Base-by-base conservation (phyloP, 73 alveolate species). In the Stentor roeselii region DNA sequence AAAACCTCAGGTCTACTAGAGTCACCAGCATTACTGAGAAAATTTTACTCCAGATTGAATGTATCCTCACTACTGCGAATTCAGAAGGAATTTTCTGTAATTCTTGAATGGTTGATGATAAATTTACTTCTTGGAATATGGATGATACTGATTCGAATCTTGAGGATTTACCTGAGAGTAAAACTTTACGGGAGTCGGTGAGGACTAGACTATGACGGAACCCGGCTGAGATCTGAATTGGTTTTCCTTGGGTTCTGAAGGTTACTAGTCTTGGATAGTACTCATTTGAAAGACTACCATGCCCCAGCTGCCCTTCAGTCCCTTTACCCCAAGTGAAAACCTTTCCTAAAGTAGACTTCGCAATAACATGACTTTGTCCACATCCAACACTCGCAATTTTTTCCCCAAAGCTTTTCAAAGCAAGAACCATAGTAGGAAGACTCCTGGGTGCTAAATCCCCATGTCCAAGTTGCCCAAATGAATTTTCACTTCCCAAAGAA, bases 321-420 rank as follows among this genome's bases (percentile, higher is more conserved):
- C 99, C 99, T 92, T 97, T 93, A 3, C 99, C 99, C 99, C 99
- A 97, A 2, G 99, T 95, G 84, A 93, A 97, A 3, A 97, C 96
- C 75, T 95, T 95, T 11, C 99, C 99, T 11, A 97, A 91, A 32
- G 98, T 83, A 31, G 99, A 90, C 86, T 90, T 97, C 15, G 99
- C 99, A 3, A 97, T 93, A n/a, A 93, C 91, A 87, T 97, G 99
- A 60, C 93, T 91, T 86, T 90, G 95, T 3, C 99, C 99, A 80
- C 99, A 97, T n/a, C 95, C 95, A 3, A 96, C 86, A 60, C 93
- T 93, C 50, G 95, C 97, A 11, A 95, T 90, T 88, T 97, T 92
- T 87, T 97, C 99, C 32, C 94, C 95, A 30, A 88, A 87, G 42
- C 87, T 92, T 77, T 82, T 67, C 37, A 85, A 83, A 75, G 92